phyloP scores from a whole-genome alignment of 2,329 filamentous ascomycete species.

The Dendrostoma leiphaemia region DNA sequence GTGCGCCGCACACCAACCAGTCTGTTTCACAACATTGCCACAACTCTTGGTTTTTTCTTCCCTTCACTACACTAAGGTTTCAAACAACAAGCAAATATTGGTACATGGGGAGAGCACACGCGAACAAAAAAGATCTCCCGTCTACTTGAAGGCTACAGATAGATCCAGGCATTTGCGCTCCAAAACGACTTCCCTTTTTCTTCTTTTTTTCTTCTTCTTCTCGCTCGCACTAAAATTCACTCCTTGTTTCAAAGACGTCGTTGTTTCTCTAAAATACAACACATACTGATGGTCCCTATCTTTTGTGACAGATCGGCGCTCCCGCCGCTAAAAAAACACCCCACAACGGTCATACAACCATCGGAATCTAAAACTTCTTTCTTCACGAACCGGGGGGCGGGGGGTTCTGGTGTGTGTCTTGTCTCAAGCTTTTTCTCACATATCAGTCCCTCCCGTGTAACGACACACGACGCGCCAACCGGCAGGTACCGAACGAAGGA shows the following conservation, averaged over 20 bases:
- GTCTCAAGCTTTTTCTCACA: no score
- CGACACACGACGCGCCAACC: no score
- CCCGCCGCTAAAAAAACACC: slow-evolving; percentile 18
- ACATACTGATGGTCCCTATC: slow-evolving; percentile 18
- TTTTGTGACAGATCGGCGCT: slow-evolving; percentile 24
- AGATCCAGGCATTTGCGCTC: slow-evolving; percentile 18
- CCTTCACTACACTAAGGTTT: not conserved
- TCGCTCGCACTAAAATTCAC: slow-evolving; percentile 20
- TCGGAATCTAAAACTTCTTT: no score
- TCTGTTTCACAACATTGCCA: not conserved
- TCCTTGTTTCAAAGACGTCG: not conserved
- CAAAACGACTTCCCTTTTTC: not conserved
- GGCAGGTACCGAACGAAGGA: no score
- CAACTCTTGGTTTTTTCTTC: not conserved
- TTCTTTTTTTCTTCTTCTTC: slow-evolving; percentile 15
- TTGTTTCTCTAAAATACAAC: not conserved
- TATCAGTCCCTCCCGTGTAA: no score
- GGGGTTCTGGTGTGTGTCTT: no score
- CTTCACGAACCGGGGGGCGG: no score
- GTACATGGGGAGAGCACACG: not conserved
- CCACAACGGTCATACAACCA: no score
- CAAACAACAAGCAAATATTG: not conserved
- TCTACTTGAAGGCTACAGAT: slow-evolving; percentile 16
- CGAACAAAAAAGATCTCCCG: slow-evolving; percentile 1
- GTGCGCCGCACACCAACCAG: not conserved